A percentile compares a stretch with the other conserved stretches of the same genome.
phyloP scores from a whole-genome alignment of 306 rosid species.

The Clitoria ternatea region DNA sequence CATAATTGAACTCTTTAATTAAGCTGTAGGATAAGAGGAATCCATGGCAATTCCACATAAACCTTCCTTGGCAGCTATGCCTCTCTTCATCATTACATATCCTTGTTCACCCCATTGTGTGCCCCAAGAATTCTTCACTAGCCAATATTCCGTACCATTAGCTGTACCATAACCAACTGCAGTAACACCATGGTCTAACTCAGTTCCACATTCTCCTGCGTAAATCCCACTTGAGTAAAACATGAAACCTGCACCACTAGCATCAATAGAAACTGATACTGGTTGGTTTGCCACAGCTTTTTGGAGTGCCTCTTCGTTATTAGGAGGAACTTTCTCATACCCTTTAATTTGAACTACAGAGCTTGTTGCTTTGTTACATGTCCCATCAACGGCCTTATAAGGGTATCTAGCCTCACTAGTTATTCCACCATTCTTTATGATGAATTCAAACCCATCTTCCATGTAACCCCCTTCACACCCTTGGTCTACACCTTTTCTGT shows the following conservation, averaged over 20 bases:
- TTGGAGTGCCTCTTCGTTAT: background rate
- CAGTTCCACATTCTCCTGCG: background rate
- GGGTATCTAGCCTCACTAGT: slow-evolving; percentile 9
- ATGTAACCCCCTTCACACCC: slow-evolving; percentile 9
- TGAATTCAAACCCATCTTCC: slow-evolving; percentile 17
- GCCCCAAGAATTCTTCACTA: slow-evolving; percentile 25
- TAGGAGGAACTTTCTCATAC: slow-evolving; percentile 6
- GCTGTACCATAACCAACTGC: slow-evolving; percentile 15
- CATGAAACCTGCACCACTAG: background rate
- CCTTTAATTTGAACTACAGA: slow-evolving; percentile 8
- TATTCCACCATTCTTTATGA: slow-evolving; percentile 19
- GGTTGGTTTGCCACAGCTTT: slow-evolving; percentile 24
- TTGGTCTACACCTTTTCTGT: background rate
- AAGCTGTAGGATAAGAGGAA: slow-evolving; percentile 12
- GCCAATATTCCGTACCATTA: slow-evolving; percentile 7
- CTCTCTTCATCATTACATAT: slow-evolving; percentile 10
- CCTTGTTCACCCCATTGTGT: slow-evolving; percentile 20
- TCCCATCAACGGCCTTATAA: slow-evolving; percentile 12
- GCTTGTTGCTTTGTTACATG: background rate
- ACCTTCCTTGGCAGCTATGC: background rate
- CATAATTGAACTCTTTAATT: background rate
- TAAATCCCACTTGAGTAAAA: slow-evolving; percentile 1
- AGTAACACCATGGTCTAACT: slow-evolving; percentile 11
- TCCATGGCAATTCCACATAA: slow-evolving; percentile 25
- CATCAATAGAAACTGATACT: slow-evolving; percentile 23